Evolutionary conservation across 352 stramenopile genomes (phyloP), one percentile per base, ranked within the genome.

Genomic region (Globisporangium viniferum): DNA sequence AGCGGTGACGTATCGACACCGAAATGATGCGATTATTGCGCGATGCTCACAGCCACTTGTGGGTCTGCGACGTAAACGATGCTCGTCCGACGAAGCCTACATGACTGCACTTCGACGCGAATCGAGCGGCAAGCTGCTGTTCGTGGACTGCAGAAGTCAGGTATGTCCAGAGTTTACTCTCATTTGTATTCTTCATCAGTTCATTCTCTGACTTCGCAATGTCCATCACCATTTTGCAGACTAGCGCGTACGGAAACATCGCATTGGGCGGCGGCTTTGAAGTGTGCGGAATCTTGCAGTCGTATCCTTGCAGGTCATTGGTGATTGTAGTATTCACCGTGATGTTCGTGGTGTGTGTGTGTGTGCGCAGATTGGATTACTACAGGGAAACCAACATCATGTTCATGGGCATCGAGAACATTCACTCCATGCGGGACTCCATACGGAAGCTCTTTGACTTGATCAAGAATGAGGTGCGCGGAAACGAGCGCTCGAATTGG

Each of bases 41-140:
- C 80, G 97, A 33, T 98, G 88, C 59, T 82, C 95, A 15, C 97
- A 99, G 70, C 97, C 97, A 4, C 88, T 98, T 65, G 92, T 99
- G 2, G 97, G 97, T 7, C 72, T 99, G 7, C 83, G 96, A 54
- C 90, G 97, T 14, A 97, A 98, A 77, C 86, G 91, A 2, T 98
- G 88, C 73, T 76, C 80, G 0, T 84, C 89, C 1, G 97, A 99
- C 75, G 96, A 99, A 77, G 79, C 80, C 0, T 93, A 81, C 51
- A 87, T 95, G 67, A 59, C 67, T 12, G 78, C 83, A 3, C 64
- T 95, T 57, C 74, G 77, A 36, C 69, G 74, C 31, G 83, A 95
- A 65, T 81, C 81, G 64, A 77, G 75, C 53, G 77, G 86, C 9
- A 84, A 88, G 46, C 63, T 92, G 61, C 66, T 91, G 73, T 81